These are phyloP conservation scores for Lunularia cruciata DNA, from an alignment of 225 moss, liverwort and hornwort genomes.

Conservation along the genomic window DNA sequence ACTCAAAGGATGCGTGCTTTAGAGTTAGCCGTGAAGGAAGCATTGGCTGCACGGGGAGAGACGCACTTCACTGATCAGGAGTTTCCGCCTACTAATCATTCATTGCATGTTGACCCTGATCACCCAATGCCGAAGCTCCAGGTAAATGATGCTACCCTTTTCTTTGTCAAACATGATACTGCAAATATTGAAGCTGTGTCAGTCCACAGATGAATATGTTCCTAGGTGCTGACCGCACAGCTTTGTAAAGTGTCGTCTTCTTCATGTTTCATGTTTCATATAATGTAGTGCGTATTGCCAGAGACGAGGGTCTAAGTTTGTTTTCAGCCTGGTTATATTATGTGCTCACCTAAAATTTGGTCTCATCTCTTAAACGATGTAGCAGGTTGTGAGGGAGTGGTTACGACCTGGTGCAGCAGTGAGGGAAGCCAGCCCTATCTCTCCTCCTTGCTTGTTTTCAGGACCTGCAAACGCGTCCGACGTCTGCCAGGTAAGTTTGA, in stretches of 20 bases:
- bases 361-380: too few relatives aligned
- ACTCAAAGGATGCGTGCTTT: conserved; percentile 94
- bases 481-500: conserved; percentile 93
- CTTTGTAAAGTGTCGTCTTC: neutral
- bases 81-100: conserved; percentile 87
- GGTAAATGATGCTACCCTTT: conserved; percentile 40
- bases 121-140: conserved; percentile 90
- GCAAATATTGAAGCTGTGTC: too few relatives aligned
- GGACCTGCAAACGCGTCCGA: conserved; percentile 90
- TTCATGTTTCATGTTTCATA: too few relatives aligned
- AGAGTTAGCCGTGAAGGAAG: conserved; percentile 96
- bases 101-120: conserved; percentile 80
- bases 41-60: conserved; percentile 88
- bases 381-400: conserved; percentile 90
- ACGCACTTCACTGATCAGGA: conserved; percentile 94
- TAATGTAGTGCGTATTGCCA: too few relatives aligned
- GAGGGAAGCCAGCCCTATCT: conserved; percentile 59
- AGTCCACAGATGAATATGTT: too few relatives aligned
- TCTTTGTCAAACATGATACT: neutral
- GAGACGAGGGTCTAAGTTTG: neutral
- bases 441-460: conserved; percentile 78
- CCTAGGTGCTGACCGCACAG: neutral
- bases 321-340: neutral
- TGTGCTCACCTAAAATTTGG: too few relatives aligned
- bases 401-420: conserved; percentile 77